Base-by-base conservation (phyloP, 73 alveolate genomes). In the Symbiodinium natans region DNA sequence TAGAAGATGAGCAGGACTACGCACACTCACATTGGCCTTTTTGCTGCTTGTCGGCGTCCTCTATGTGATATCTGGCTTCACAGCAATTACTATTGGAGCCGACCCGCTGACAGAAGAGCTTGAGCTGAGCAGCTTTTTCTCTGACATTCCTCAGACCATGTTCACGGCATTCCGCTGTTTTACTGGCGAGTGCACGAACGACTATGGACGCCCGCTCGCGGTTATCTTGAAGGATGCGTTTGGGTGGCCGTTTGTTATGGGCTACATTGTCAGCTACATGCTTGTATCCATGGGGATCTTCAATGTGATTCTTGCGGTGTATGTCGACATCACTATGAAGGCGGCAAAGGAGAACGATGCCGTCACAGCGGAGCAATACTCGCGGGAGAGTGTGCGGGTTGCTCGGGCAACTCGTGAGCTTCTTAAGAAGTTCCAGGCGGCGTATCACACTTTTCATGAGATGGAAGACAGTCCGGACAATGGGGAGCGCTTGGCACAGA, bases 331-430 rank as follows among this genome's bases (percentile, higher is more conserved):
- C 52, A 90, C 89, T 48, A 90, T 90, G 97, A 90, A 90, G 40
- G 97, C 97, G n/a, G 97, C 97, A 21, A 90, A 90, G 80, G 97
- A 90, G 83, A 90, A 90, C 80, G 97, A 90, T n/a, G 97, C 97
- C 39, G 52, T 59, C 33, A 90, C 97, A 6, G 97, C 97, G 11
- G 97, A 90, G 80, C 97, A 90, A 25, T 42, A 90, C 33, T 90
- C 97, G 23, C 36, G 97, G 42, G 97, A 90, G 80, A 71, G 89
- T 33, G 97, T 90, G 11, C 75, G 97, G 4, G 82, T 90, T 34
- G 97, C 97, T 0, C 88, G 97, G 19, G 48, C 82, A 8, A 90
- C 97, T 3, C 77, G 97, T 13, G 97, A 90, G 97, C 75, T 90
- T 31, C 88, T 90, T 31, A 90, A 90, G 39, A 90, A 90, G 88